phyloP scores from a whole-genome alignment of 495 filamentous ascomycete genomes.

The Penicillium bovifimosum region DNA sequence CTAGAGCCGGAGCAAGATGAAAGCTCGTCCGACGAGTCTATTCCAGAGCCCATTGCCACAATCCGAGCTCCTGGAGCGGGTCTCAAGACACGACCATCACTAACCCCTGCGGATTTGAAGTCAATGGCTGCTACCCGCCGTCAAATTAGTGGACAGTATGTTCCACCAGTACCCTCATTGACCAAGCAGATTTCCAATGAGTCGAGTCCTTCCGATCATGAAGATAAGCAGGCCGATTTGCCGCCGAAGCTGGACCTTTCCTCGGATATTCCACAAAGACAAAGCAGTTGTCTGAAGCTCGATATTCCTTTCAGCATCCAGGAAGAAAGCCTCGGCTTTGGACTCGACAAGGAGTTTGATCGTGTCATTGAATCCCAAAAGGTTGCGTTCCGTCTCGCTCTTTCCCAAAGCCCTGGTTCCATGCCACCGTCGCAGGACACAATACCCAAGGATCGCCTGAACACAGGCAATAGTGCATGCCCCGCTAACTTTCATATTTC shows the following conservation, averaged over 20 bases:
- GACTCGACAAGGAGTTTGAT: constrained; percentile 88
- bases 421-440: constrained; percentile 9
- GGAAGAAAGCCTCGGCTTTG: constrained; percentile 62
- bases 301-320: constrained; percentile 59
- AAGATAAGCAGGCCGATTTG: constrained; percentile 20
- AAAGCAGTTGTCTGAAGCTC: constrained; percentile 53
- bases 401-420: constrained; percentile 29
- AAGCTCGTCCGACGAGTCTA: constrained; percentile 37
- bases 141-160: constrained; percentile 69
- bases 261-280: constrained; percentile 33
- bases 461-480: constrained; percentile 3
- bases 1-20: constrained; percentile 2
- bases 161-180: constrained; percentile 53
- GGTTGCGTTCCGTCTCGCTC: constrained; percentile 63
- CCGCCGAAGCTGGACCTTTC: constrained; percentile 15
- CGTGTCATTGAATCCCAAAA: constrained; percentile 96
- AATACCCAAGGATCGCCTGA: background rate
- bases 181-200: constrained; percentile 33
- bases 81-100: constrained; percentile 84
- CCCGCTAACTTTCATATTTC: constrained; percentile 52
- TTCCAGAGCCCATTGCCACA: constrained; percentile 83
- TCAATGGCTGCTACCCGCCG: constrained; percentile 84
- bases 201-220: constrained; percentile 18
- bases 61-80: constrained; percentile 83
- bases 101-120: constrained; percentile 76